Conservation (phyloP, 2,329 filamentous ascomycete genomes). For the Stemphylium beticola region DNA sequence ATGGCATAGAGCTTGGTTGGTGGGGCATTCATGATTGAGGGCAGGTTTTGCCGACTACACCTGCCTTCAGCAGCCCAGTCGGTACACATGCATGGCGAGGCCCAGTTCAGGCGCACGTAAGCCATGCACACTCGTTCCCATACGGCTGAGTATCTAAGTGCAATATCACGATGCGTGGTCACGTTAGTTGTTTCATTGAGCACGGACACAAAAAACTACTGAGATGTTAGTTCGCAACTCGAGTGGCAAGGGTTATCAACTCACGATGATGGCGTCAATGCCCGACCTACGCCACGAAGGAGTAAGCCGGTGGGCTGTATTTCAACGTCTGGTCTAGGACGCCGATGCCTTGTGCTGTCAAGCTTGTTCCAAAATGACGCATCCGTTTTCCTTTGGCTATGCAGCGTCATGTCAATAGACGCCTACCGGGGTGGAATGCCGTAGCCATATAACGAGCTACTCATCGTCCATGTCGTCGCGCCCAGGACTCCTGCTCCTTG, state of each 20-base stretch:
- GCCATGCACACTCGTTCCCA: not conserved
- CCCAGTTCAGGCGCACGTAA: not conserved
- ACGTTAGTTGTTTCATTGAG: not conserved
- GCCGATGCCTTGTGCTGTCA: not conserved
- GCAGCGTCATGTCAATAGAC: not conserved
- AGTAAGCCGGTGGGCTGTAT: slow-evolving; percentile 26
- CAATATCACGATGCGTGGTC: not conserved
- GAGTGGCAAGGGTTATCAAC: not conserved
- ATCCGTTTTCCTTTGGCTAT: not conserved
- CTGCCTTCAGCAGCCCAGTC: no score
- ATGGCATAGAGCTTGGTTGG: not conserved
- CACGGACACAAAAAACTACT: not conserved
- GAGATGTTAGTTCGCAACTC: not conserved
- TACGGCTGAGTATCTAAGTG: not conserved
- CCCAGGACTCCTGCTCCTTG: slow-evolving; percentile 54
- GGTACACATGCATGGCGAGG: not conserved
- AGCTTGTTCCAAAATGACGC: not conserved
- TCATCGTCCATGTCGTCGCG: slow-evolving; percentile 43
- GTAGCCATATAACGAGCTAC: not conserved
- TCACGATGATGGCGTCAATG: slow-evolving; percentile 20
- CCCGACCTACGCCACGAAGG: slow-evolving; percentile 18
- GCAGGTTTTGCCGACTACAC: slow-evolving; percentile 1
- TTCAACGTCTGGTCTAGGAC: not conserved
- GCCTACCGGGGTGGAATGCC: not conserved
- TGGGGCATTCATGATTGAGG: not conserved